Base-by-base conservation (phyloP, 2,329 filamentous ascomycete species). In the Fusarium decemcellulare region DNA sequence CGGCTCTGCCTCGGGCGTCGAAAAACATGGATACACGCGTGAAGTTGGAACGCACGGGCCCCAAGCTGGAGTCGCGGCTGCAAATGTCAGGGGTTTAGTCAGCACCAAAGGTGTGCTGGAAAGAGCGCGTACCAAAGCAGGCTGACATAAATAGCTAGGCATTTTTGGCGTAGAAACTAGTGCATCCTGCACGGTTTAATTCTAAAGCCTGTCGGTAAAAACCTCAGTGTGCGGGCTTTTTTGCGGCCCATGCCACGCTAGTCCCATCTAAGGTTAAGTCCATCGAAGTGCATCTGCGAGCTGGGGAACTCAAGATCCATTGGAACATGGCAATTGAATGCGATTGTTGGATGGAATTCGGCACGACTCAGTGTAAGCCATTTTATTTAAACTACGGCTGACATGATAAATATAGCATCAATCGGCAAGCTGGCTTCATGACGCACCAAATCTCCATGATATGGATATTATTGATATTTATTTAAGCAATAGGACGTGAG, bases 1-100 rank as follows among this genome's bases (percentile, higher is more conserved):
- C 63, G 63, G 63, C 63, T 65, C 60, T 58, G 54, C 53, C 53
- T 63, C 58, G 63, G 61, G 61, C 65, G 56, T 42, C 61, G 51
- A 80, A 81, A 81, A 80, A 80, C 77, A 81, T 77, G 74, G 70
- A 48, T 29, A 57, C 76, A 80, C 80, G 81, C 80, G 81, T 81
- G 80, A 81, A 78, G 80, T 80, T 68, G 71, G 63, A 68, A 67
- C 63, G 78, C 77, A 77, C 78, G 77, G 77, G 58, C 77, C 52
- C 29, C 51, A 23, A 39, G 36, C 47, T 39, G 47, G 47, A 51
- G 47, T 51, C 47, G 47, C 27, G 47, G 47, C 47, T 34, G 16
- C 47, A 37, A 51, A 18, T 36, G 30, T 37, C 47, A 51, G 47
- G 47, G 47, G 47, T 37, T 39, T 51, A 27, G 43, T 30, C 18